phyloP scores from a whole-genome alignment of 164 flowering plant genomes.

The Sedum album region DNA sequence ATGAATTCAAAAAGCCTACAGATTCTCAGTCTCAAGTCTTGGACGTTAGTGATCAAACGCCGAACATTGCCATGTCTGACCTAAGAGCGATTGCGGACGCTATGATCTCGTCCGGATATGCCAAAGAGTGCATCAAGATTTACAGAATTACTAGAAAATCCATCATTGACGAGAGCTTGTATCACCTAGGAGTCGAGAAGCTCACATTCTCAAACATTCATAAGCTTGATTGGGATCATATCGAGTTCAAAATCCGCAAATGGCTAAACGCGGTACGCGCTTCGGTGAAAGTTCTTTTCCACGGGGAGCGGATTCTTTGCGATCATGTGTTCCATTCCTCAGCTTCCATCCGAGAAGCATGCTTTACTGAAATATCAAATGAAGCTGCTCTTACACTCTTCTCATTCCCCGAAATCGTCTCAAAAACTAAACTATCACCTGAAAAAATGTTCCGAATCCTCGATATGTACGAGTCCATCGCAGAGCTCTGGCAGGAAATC shows the following conservation, averaged over 20 bases:
- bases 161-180: conserved; percentile 52
- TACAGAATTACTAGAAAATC: conserved; percentile 52
- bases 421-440: conserved; percentile 41
- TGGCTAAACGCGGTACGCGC: conserved; percentile 49
- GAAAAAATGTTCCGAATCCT: conserved; percentile 54
- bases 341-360: conserved; percentile 31
- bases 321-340: conserved; percentile 58
- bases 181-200: conserved; percentile 42
- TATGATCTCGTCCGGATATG: conserved; percentile 67
- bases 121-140: conserved; percentile 55
- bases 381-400: conserved; percentile 38
- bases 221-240: conserved; percentile 52
- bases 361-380: conserved; percentile 36
- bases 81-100: conserved; percentile 59
- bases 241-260: conserved; percentile 42
- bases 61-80: conserved; percentile 38
- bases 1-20: conserved; percentile 20
- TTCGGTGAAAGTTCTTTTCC: conserved; percentile 44
- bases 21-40: conserved; percentile 18
- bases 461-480: conserved; percentile 47
- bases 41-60: conserved; percentile 14
- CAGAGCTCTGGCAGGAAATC: conserved; percentile 46
- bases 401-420: conserved; percentile 40
- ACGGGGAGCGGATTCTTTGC: conserved; percentile 56
- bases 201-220: conserved; percentile 23